Evolutionary conservation across 176 grass and related monocot genomes (phyloP), one percentile per base, ranked within the genome.

Genomic region (Cymbopogon citratus): DNA sequence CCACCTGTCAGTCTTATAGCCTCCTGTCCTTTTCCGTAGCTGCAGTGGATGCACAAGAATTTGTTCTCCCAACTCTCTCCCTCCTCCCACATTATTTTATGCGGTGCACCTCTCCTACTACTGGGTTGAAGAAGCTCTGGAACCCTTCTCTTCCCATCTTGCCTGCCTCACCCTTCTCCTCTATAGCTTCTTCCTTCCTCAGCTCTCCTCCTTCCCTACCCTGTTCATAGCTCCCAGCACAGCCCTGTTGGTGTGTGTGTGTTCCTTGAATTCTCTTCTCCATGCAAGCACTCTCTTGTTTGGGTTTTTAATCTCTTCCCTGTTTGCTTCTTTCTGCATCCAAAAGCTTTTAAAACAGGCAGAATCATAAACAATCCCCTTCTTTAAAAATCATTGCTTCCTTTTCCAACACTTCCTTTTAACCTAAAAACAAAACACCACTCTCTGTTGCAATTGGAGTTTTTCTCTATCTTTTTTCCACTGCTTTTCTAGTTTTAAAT

Each of bases 311-410:
- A 65, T 68, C 78, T 84, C 87, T 88, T 82, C 75, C 71, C 74
- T 84, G 76, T 89, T 91, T 88, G 85, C 87, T 91, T 97, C 88
- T 93, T 85, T 91, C 74, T 93, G 79, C 73, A 89, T 89, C 91
- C 63, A 86, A 71, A 79, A 81, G 7, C 56, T 74, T 81, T 78
- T 57, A 62, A 87, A 89, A 81, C 78, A 80, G 83, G 87, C 48
- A 89, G 61, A 34, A 87, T 26, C 62, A 83, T 90, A 90, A 90
- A 90, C 84, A 87, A 88, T 29, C 81, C 75, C 73, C 12, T 21
- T 67, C 69, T 89, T 97, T 97, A 86, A 97, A 93, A 93, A 97
- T 89, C 84, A 82, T 87, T 86, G 86, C 80, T 72, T 89, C 84
- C 89, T 91, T 97, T 97, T 89, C 86, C 83, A 83, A 84, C 71